Conservation (phyloP, 139 green algal genomes). For the Chlamydomonas sp. region DNA sequence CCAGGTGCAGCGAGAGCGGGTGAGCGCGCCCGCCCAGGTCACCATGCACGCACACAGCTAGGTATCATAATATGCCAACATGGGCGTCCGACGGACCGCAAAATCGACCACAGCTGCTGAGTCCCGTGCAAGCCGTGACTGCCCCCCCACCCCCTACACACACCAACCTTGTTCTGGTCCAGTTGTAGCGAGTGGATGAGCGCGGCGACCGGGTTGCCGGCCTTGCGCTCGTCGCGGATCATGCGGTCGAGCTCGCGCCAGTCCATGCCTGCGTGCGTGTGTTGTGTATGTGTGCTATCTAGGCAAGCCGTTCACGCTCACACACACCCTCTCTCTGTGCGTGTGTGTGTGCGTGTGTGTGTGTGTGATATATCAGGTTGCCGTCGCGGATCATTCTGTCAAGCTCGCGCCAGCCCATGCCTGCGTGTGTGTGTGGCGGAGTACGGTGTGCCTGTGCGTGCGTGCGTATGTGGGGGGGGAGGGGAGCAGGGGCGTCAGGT, state of each 20-base stretch:
- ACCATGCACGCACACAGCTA: no score
- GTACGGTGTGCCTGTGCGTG: no score
- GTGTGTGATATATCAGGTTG: no score
- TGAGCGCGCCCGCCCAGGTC: no score
- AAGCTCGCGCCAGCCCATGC: conserved; percentile 87
- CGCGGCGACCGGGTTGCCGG: conserved; percentile 84
- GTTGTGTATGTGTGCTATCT: neutral
- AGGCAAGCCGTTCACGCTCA: neutral
- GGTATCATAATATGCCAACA: no score
- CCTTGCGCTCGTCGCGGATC: conserved; percentile 62
- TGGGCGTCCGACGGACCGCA: no score
- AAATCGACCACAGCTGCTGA: no score
- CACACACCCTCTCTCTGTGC: neutral
- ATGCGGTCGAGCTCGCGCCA: conserved; percentile 77
- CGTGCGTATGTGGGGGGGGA: neutral
- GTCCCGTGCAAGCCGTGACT: no score
- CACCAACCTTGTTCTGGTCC: conserved; percentile 50
- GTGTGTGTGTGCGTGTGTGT: no score
- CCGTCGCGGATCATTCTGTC: conserved; percentile 59
- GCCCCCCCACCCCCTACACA: no score
- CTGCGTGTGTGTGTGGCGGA: conserved; percentile 16
- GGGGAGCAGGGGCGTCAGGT: neutral
- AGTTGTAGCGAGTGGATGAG: conserved; percentile 68
- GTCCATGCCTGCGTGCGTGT: conserved; percentile 59
- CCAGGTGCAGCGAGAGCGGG: no score